A percentile compares a stretch with the other conserved stretches of the same genome.
Conservation (phyloP, 306 rosid genomes). For the Quercus alba region DNA sequence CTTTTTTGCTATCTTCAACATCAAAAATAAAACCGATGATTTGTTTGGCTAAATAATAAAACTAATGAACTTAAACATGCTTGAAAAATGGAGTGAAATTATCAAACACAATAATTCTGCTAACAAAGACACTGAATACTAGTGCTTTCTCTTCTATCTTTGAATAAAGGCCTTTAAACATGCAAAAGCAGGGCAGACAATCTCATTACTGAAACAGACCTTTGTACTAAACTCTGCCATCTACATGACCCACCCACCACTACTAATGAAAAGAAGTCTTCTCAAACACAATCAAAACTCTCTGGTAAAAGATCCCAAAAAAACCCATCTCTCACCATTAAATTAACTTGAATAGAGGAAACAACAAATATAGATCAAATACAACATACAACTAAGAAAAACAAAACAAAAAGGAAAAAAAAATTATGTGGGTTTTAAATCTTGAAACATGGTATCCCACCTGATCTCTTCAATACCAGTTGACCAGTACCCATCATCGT, state of each 20-base stretch:
- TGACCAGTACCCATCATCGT: slow-evolving; percentile 63
- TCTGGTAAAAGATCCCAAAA: slow-evolving; percentile 66
- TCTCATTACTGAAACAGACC: slow-evolving; percentile 35
- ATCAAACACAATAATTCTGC: background rate
- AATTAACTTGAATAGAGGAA: background rate
- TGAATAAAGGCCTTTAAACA: slow-evolving; percentile 2
- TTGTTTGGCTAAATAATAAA: background rate
- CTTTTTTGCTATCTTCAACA: background rate
- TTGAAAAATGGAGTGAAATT: background rate
- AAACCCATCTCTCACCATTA: slow-evolving; percentile 71
- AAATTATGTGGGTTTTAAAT: slow-evolving; percentile 76
- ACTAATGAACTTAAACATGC: background rate
- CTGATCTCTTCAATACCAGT: slow-evolving; percentile 77
- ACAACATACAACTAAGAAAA: no score
- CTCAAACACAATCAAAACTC: slow-evolving; percentile 16
- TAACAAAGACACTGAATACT: background rate
- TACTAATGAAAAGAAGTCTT: slow-evolving; percentile 10
- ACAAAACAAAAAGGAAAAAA: background rate
- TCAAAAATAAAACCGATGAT: background rate
- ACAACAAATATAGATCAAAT: background rate
- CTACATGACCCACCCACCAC: slow-evolving; percentile 48
- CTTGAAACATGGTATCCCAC: slow-evolving; percentile 91
- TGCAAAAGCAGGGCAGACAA: slow-evolving; percentile 25
- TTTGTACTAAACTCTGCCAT: slow-evolving; percentile 43
- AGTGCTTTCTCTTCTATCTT: slow-evolving; percentile 11